These are phyloP conservation scores for Flaveria ramosissima DNA, from an alignment of 129 eudicot species.

Conservation along the genomic window DNA sequence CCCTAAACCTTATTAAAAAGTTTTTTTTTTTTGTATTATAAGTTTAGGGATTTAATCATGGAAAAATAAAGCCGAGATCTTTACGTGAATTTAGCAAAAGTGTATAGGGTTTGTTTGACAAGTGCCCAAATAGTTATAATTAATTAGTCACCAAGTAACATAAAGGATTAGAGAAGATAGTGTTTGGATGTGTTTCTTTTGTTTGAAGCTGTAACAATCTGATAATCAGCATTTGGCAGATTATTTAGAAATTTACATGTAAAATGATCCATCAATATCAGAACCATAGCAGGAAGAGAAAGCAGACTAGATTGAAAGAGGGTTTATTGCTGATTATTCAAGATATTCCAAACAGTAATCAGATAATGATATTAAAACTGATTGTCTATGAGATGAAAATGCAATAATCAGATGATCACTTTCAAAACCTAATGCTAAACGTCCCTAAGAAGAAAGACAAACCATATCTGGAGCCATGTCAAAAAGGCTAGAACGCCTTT, in stretches of 20 bases:
- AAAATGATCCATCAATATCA: neutral
- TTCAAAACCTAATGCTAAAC: neutral
- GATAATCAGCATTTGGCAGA: no score
- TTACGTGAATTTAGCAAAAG: neutral
- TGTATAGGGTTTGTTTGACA: neutral
- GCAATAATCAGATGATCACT: neutral
- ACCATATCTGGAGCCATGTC: constrained; percentile 72
- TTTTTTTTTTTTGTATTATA: neutral
- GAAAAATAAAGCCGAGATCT: neutral
- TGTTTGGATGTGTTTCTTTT: no score
- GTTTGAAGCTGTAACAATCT: no score
- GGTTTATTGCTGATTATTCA: no score
- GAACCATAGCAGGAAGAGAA: no score
- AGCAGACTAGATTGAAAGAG: no score
- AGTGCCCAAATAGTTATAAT: neutral
- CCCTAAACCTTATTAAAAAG: neutral
- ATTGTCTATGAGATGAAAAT: neutral
- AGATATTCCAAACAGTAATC: neutral
- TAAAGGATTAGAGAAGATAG: no score
- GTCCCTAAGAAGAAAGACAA: constrained; percentile 26
- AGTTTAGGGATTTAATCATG: neutral
- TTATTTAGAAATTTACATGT: neutral
- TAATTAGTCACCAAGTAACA: no score
- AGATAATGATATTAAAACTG: neutral
- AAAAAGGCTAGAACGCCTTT: constrained; percentile 82